Evolutionary conservation across 1,139 yeast species (phyloP).

Genomic region (Hansenula sp.): DNA sequence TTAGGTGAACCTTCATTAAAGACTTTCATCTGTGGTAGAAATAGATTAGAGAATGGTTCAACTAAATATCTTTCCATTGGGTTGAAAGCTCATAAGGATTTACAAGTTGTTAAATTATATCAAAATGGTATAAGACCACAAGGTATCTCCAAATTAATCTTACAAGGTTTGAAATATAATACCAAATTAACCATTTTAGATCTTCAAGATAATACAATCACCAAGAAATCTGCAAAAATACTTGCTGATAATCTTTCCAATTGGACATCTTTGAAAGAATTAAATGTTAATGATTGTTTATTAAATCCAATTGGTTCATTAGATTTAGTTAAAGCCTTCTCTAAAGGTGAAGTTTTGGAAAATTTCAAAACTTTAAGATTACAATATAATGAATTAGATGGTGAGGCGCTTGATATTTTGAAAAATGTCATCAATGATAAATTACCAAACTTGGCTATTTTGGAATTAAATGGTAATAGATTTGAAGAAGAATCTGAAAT

Average conservation of each 20-base stretch:
- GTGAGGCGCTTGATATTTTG: conserved; percentile 55
- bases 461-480: conserved; percentile 91
- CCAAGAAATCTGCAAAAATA: conserved; percentile 75
- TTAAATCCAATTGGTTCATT: conserved; percentile 74
- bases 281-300: conserved; percentile 86
- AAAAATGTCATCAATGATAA: conserved; percentile 47
- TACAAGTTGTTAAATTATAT: conserved; percentile 74
- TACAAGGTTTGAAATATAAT: conserved; percentile 66
- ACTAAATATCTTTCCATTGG: conserved; percentile 73
- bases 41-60: conserved; percentile 93
- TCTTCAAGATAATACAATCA: conserved; percentile 92
- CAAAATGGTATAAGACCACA: conserved; percentile 97
- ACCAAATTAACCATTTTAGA: conserved; percentile 66
- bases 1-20: conserved; percentile 44
- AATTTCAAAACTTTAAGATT: conserved; percentile 59
- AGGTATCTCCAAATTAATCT: conserved; percentile 75
- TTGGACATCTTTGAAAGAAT: conserved; percentile 64
- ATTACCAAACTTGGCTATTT: conserved; percentile 54
- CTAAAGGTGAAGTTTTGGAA: conserved; percentile 32
- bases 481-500: conserved; percentile 74
- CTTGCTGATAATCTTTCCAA: conserved; percentile 53
- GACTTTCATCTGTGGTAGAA: conserved; percentile 94
- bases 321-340: conserved; percentile 45
- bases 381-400: conserved; percentile 87
- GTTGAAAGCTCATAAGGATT: conserved; percentile 62